phyloP scores from a whole-genome alignment of 306 rosid species.

The Lathyrus aphaca region DNA sequence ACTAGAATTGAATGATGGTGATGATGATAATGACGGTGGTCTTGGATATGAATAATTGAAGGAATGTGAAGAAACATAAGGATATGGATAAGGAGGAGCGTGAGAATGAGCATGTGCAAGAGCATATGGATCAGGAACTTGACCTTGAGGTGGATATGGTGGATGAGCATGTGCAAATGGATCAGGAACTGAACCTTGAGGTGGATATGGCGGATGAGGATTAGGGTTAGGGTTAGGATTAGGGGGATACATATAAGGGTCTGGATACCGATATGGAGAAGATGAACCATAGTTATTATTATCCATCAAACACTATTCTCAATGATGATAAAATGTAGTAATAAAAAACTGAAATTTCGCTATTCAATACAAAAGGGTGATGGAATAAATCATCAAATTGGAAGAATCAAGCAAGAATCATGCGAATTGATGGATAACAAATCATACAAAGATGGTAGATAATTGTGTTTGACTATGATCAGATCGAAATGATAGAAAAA shows the following conservation, averaged over 20 bases:
- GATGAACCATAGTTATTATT: slow-evolving; percentile 48
- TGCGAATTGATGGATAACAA: slow-evolving; percentile 8
- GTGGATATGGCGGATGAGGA: slow-evolving; percentile 50
- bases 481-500: not conserved
- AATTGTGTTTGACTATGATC: not conserved
- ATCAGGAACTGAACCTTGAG: slow-evolving; percentile 42
- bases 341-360: not conserved
- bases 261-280: slow-evolving; percentile 45
- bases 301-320: slow-evolving; percentile 44
- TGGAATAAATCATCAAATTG: slow-evolving; percentile 2
- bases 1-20: slow-evolving; percentile 18
- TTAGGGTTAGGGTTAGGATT: slow-evolving; percentile 42
- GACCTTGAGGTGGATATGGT: slow-evolving; percentile 50
- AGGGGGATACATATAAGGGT: slow-evolving; percentile 43
- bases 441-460: not conserved
- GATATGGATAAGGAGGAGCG: slow-evolving; percentile 44
- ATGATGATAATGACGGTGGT: slow-evolving; percentile 1
- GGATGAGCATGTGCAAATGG: slow-evolving; percentile 37
- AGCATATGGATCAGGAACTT: slow-evolving; percentile 45
- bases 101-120: not conserved
- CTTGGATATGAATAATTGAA: slow-evolving; percentile 51
- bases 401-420: slow-evolving; percentile 4
- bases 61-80: slow-evolving; percentile 45
- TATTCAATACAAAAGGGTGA: slow-evolving; percentile 11
- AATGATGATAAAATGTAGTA: not conserved